phyloP scores from a whole-genome alignment of 768 basidiomycete species.

The Boletus bicolor region DNA sequence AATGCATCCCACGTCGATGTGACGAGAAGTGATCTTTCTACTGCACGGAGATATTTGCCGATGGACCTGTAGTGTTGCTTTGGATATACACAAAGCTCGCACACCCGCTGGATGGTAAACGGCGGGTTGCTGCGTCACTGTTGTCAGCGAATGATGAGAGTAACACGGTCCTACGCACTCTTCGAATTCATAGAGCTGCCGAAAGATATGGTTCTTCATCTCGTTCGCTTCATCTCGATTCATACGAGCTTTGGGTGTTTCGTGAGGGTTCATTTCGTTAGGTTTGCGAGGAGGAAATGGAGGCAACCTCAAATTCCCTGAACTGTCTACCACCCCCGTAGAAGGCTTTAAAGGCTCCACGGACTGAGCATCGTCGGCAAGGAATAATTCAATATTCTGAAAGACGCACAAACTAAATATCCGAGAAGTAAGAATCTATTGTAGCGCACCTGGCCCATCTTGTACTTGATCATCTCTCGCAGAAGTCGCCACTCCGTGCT shows the following conservation, averaged over 20 bases:
- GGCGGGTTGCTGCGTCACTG: slow-evolving; percentile 50
- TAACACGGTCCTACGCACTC: slow-evolving; percentile 44
- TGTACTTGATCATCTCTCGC: slow-evolving; percentile 69
- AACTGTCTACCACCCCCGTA: slow-evolving; percentile 25
- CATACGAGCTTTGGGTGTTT: slow-evolving; percentile 58
- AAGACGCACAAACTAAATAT: neutral
- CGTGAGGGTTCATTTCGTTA: slow-evolving; percentile 47
- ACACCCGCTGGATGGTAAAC: slow-evolving; percentile 87
- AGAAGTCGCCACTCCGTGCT: slow-evolving; percentile 71
- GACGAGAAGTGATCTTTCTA: slow-evolving; percentile 79
- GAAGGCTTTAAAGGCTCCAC: slow-evolving; percentile 43
- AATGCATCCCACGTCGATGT: slow-evolving; percentile 78
- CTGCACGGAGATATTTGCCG: slow-evolving; percentile 85
- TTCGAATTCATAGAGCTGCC: slow-evolving; percentile 71
- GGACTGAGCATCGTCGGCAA: slow-evolving; percentile 36
- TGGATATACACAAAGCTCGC: slow-evolving; percentile 74
- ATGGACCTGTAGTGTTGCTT: slow-evolving; percentile 68
- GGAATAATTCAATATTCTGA: slow-evolving; percentile 52
- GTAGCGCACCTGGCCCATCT: slow-evolving; percentile 56
- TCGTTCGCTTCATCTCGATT: slow-evolving; percentile 56
- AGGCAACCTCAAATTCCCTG: slow-evolving; percentile 65
- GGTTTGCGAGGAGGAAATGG: slow-evolving; percentile 66
- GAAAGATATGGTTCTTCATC: slow-evolving; percentile 54
- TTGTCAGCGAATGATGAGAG: slow-evolving; percentile 5
- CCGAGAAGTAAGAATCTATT: neutral